Base-by-base conservation (phyloP, 108 stramenopile genomes). In the Pseudonitzschia pungens region DNA sequence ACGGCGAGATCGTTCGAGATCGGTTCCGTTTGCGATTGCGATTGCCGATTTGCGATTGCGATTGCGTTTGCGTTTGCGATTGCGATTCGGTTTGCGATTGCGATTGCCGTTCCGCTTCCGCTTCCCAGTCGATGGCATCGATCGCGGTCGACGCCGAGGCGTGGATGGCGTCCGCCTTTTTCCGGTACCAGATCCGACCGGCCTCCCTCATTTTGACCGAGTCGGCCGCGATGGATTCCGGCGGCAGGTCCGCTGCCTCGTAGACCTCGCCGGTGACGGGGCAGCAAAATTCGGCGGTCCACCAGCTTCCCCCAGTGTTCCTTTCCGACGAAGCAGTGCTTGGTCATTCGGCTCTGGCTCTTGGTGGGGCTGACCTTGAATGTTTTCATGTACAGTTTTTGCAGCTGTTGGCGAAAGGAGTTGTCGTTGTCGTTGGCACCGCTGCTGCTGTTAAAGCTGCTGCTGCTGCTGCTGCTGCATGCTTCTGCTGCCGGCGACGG, bases 81-180 rank as follows among this genome's bases (percentile, higher is more conserved):
- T n/a, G n/a, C n/a, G n/a, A n/a, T n/a, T n/a, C n/a, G n/a, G n/a
- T n/a, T n/a, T n/a, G 36, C 4, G 36, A 36, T 6, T 36, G 36
- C 36, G 2, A 6, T 6, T 36, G 36, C 36, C 6, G 36, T 6
- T 51, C 18, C 24, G 31, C 20, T 54, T 43, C 56, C 21, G 42
- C 52, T 16, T 41, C 55, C 54, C 36, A 69, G 41, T 71, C 22
- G 21, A 76, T 78, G n/a, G 41, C 54, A 50, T 75, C 72, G 50
- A 85, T 31, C 3, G 74, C 80, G 1, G 63, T 69, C 18, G 70
- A 80, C 4, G 76, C 68, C 22, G 84, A 80, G 10, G 84, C 84
- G 21, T 78, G 74, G 28, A 78, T 52, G 20, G 84, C 74, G n/a
- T 68, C 51, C 6, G 58, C 48, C 56, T 73, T 77, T 44, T 57